Evolutionary conservation across 176 grass and related monocot genomes (phyloP).

Genomic region (bread wheat (Triticum aestivum)): IWGSC_CS_RefSeq_v2.1 NC_057806.1:43280709-43281208

Average conservation of each 20-base stretch:
- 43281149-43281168: slow-evolving; percentile 43
- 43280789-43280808: slow-evolving; percentile 66
- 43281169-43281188: slow-evolving; percentile 37
- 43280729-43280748: slow-evolving; percentile 41
- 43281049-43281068: slow-evolving; percentile 18
- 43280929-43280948: slow-evolving; percentile 65
- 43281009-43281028: background rate
- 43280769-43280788: slow-evolving; percentile 38
- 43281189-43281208: slow-evolving; percentile 55
- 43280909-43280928: slow-evolving; percentile 55
- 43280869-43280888: slow-evolving; percentile 34
- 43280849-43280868: slow-evolving; percentile 39
- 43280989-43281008: background rate
- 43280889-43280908: slow-evolving; percentile 39
- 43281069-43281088: slow-evolving; percentile 62
- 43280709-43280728: slow-evolving; percentile 65
- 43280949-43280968: slow-evolving; percentile 26
- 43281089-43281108: slow-evolving; percentile 57
- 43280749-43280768: slow-evolving; percentile 30
- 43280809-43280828: slow-evolving; percentile 51
- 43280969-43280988: background rate
- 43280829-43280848: slow-evolving; percentile 40
- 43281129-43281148: slow-evolving; percentile 50
- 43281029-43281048: slow-evolving; percentile 35
- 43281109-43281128: slow-evolving; percentile 38